Evolutionary conservation across 2,329 filamentous ascomycete species (phyloP).

Genomic region (Hawksworthiomyces lignivorus): DNA sequence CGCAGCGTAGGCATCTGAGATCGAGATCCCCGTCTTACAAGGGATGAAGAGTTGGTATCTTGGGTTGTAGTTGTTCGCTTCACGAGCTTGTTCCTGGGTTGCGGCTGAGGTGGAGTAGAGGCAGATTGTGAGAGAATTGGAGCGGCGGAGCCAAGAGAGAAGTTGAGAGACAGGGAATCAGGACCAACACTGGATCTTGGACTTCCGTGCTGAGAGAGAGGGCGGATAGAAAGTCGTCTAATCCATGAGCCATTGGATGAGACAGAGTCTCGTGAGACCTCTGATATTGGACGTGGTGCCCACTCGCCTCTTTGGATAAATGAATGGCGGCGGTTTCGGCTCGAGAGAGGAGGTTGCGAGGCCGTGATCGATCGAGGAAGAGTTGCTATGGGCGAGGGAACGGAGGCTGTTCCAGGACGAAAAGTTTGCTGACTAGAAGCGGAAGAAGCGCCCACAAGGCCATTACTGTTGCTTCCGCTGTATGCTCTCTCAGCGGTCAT

Average conservation of each 20-base stretch:
- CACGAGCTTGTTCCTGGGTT: constrained; percentile 66
- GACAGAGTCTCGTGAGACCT: constrained; percentile 46
- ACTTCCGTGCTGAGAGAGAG: constrained; percentile 57
- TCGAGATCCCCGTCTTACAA: constrained; percentile 42
- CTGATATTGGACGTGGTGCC: constrained; percentile 29
- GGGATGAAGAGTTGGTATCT: constrained; percentile 30
- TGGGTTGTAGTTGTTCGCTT: constrained; percentile 59
- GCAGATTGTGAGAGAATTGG: constrained; percentile 47
- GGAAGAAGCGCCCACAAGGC: constrained; percentile 15
- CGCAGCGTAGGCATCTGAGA: constrained; percentile 59
- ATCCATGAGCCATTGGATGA: constrained; percentile 66
- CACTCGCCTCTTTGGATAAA: constrained; percentile 32
- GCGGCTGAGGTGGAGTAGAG: constrained; percentile 24
- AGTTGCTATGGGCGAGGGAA: constrained; percentile 22
- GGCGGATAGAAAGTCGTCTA: constrained; percentile 59
- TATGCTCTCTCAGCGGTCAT: constrained; percentile 1
- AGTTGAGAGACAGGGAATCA: constrained; percentile 56
- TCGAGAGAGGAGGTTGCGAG: constrained; percentile 34
- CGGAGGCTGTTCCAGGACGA: too few species aligned
- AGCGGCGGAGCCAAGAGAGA: constrained; percentile 58
- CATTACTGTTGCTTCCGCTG: constrained; percentile 24
- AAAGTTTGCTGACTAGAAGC: constrained; percentile 13
- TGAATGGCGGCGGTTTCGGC: constrained; percentile 34
- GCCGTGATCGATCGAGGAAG: constrained; percentile 24
- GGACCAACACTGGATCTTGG: constrained; percentile 56